phyloP scores from a whole-genome alignment of 345 rosid species.

The Cardamine resedifolia region DNA sequence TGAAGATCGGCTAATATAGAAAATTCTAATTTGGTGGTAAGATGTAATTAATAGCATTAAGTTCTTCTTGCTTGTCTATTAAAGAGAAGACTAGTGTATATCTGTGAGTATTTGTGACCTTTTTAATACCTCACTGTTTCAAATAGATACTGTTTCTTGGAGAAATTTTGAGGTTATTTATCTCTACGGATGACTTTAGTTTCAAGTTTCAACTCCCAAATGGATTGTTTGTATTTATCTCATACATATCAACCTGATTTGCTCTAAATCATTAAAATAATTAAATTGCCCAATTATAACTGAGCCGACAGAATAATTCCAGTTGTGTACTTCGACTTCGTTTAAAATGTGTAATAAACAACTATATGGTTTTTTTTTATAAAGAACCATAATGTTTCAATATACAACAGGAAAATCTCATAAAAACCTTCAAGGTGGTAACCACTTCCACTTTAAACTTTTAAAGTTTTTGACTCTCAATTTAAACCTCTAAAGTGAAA shows the following conservation, averaged over 20 bases:
- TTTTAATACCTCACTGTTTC: not conserved
- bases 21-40: not conserved
- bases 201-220: slow-evolving; percentile 7
- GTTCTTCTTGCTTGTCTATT: not conserved
- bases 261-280: not conserved
- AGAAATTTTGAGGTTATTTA: not conserved
- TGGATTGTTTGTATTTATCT: not conserved
- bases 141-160: not conserved
- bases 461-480: no score
- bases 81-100: not conserved
- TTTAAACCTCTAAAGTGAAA: no score
- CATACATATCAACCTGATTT: not conserved
- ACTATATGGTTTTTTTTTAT: not conserved
- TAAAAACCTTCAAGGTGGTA: no score
- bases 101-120: not conserved
- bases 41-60: not conserved
- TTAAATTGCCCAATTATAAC: not conserved
- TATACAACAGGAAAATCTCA: no score
- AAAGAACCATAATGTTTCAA: no score
- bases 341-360: not conserved
- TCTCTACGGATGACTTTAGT: not conserved
- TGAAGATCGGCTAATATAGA: not conserved
- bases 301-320: not conserved
- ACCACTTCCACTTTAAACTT: no score
- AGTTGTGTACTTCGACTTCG: not conserved